A percentile compares a stretch with the other conserved stretches of the same genome.
These are phyloP conservation scores for Rhizopogon hawkerae DNA, from an alignment of 1,284 basidiomycete genomes.

Conservation along the genomic window DNA sequence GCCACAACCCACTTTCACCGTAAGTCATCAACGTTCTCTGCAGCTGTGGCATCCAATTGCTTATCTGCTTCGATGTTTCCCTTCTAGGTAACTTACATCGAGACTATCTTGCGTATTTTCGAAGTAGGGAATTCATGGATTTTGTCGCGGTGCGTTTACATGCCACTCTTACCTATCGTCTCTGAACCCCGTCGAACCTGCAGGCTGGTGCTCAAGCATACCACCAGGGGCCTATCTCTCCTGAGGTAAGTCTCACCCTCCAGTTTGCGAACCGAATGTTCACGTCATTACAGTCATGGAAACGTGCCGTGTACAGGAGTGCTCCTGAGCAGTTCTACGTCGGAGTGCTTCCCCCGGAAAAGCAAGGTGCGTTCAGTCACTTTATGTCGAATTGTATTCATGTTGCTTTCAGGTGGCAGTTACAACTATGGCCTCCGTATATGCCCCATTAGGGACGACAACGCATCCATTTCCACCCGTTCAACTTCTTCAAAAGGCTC, in stretches of 20 bases:
- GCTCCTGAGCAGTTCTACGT: slow-evolving; percentile 55
- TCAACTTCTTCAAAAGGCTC: slow-evolving; percentile 22
- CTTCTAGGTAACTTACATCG: not conserved
- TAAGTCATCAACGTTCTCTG: not conserved
- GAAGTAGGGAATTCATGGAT: not conserved
- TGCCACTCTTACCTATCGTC: not conserved
- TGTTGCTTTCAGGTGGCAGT: slow-evolving; percentile 36
- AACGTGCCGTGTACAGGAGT: slow-evolving; percentile 50
- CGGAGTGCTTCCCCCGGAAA: slow-evolving; percentile 47
- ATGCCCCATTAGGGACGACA: slow-evolving; percentile 36
- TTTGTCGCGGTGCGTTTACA: not conserved
- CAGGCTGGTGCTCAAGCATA: slow-evolving; percentile 10
- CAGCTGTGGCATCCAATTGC: not conserved
- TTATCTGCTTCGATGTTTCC: not conserved
- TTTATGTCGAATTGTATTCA: not conserved
- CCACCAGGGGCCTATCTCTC: slow-evolving; percentile 9
- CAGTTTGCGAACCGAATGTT: not conserved
- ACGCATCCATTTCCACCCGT: slow-evolving; percentile 32
- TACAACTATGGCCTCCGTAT: slow-evolving; percentile 58
- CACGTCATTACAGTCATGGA: slow-evolving; percentile 32
- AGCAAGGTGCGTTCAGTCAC: slow-evolving; percentile 40
- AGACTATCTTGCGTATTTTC: not conserved
- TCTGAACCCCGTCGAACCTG: not conserved
- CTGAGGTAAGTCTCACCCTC: slow-evolving; percentile 19
- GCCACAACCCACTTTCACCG: not conserved